Percentiles rank a stretch among this genome's conserved stretches.
These are phyloP conservation scores for Pseudevernia furfuracea DNA, from an alignment of 495 filamentous ascomycete species.

Conservation along the genomic window DNA sequence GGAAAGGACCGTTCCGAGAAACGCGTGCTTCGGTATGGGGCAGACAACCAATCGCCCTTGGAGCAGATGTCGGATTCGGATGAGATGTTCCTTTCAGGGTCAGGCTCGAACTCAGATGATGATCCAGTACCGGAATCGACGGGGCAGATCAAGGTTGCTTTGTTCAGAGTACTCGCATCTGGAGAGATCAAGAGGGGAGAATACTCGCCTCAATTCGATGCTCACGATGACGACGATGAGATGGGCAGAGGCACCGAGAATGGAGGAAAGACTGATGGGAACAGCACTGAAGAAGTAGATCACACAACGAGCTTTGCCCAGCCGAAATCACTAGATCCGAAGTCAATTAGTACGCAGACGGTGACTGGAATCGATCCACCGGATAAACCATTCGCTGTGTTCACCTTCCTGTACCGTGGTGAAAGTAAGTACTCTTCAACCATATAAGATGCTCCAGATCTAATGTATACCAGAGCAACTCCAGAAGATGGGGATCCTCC, in stretches of 20 bases:
- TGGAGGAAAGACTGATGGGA: constrained; percentile 34
- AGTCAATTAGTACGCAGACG: constrained; percentile 94
- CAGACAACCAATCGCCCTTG: constrained; percentile 62
- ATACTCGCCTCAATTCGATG: constrained; percentile 96
- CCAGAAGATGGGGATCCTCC: constrained; percentile 83
- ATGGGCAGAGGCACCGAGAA: constrained; percentile 42
- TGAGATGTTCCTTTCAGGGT: constrained; percentile 51
- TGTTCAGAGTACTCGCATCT: constrained; percentile 91
- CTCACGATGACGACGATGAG: constrained; percentile 82
- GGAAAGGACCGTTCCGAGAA: constrained; percentile 31
- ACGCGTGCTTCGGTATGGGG: constrained; percentile 67
- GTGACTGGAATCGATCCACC: constrained; percentile 96
- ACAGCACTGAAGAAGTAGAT: constrained; percentile 55
- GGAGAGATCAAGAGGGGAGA: constrained; percentile 96
- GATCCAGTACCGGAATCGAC: constrained; percentile 89
- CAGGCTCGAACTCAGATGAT: constrained; percentile 71
- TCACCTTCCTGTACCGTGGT: constrained; percentile 96
- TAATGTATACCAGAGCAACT: constrained; percentile 59
- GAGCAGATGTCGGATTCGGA: constrained; percentile 68
- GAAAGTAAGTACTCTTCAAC: constrained; percentile 58
- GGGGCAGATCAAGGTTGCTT: constrained; percentile 95
- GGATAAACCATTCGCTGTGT: constrained; percentile 90
- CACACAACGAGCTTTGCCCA: constrained; percentile 99
- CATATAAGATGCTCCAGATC: background rate
- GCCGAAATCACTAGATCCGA: constrained; percentile 92